phyloP scores from a whole-genome alignment of 345 rosid genomes.

The Ceriops zippeliana region DNA sequence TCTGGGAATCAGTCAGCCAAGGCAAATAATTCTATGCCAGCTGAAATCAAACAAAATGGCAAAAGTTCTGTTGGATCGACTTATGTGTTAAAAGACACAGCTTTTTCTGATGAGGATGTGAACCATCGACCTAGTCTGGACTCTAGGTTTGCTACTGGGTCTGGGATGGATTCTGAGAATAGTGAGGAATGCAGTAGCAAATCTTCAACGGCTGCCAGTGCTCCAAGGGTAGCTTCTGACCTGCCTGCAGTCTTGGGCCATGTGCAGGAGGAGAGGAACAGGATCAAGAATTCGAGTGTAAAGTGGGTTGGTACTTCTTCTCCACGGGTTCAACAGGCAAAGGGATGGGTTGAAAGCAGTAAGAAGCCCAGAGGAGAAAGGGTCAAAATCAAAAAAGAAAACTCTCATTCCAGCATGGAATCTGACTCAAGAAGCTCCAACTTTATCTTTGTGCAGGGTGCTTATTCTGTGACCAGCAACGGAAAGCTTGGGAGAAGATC shows the following conservation, averaged over 20 bases:
- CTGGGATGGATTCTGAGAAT: conserved; percentile 57
- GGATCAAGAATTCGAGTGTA: conserved; percentile 40
- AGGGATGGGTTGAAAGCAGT: conserved; percentile 46
- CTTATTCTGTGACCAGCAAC: conserved; percentile 42
- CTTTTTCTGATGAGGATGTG: conserved; percentile 31
- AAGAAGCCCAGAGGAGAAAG: conserved; percentile 79
- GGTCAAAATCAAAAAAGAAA: conserved; percentile 72
- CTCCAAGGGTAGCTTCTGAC: conserved; percentile 46
- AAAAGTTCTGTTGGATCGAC: conserved; percentile 43
- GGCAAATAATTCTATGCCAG: conserved; percentile 25
- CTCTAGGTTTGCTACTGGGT: conserved; percentile 48
- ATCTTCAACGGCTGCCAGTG: conserved; percentile 72
- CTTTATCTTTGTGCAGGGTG: conserved; percentile 74
- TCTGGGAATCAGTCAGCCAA: conserved; percentile 39
- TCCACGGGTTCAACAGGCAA: conserved; percentile 50
- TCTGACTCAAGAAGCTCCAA: conserved; percentile 90
- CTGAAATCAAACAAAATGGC: conserved; percentile 37
- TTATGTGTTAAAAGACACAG: conserved; percentile 31
- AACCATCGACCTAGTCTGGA: conserved; percentile 38
- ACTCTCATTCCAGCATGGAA: conserved; percentile 78
- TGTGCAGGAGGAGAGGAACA: conserved; percentile 43
- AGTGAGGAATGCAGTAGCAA: conserved; percentile 70
- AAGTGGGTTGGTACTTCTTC: conserved; percentile 38
- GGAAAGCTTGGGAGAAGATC: conserved; percentile 44
- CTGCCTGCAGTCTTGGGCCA: conserved; percentile 32